These are phyloP conservation scores for Tylopilus subfusipes DNA, from an alignment of 768 basidiomycete species.

Conservation along the genomic window DNA sequence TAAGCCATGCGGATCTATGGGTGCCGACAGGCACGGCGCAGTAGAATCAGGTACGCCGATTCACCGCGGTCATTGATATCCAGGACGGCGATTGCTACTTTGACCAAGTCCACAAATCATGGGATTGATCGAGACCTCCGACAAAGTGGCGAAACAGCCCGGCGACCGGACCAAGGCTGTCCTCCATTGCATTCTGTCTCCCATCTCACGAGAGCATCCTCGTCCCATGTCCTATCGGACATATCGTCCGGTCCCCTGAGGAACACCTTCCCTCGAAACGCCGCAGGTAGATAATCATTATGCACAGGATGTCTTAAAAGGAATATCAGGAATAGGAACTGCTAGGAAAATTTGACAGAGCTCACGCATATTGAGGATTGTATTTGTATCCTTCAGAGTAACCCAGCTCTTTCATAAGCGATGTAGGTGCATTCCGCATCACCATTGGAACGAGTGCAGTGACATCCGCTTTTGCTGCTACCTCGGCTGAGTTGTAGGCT, in stretches of 20 bases:
- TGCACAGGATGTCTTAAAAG: conserved; percentile 58
- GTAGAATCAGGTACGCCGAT: neutral
- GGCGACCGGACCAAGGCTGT: conserved; percentile 44
- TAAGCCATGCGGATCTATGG: neutral
- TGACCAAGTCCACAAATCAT: neutral
- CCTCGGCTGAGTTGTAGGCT: conserved; percentile 69
- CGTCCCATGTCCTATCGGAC: conserved; percentile 56
- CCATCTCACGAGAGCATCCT: conserved; percentile 52
- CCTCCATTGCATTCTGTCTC: conserved; percentile 52
- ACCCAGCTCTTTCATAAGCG: conserved; percentile 63
- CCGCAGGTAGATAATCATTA: conserved; percentile 57
- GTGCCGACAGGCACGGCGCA: neutral
- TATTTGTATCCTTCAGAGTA: conserved; percentile 64
- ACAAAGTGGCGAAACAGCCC: neutral
- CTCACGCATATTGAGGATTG: conserved; percentile 56
- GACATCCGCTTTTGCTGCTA: conserved; percentile 49
- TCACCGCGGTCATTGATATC: neutral
- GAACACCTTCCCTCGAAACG: conserved; percentile 43
- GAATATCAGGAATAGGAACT: neutral
- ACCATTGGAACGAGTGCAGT: conserved; percentile 63
- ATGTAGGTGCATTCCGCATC: conserved; percentile 76
- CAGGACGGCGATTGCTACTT: neutral
- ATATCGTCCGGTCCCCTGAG: conserved; percentile 42
- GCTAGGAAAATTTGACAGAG: neutral
- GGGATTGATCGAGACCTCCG: neutral